Base-by-base conservation (phyloP, 1,139 yeast species). In the Hansenula sp. region DNA sequence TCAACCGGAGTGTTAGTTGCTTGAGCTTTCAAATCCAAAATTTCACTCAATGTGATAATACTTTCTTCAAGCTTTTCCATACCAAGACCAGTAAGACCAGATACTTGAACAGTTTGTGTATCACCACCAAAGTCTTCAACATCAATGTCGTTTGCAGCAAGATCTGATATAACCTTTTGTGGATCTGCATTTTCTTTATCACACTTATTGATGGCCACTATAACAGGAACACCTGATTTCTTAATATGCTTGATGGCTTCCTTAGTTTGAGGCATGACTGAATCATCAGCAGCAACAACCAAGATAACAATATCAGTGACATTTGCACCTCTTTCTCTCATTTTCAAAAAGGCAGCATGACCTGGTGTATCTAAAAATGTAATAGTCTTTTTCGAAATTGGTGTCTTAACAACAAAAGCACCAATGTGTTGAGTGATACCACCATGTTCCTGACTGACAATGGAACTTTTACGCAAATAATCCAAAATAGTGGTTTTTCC, bases 401-500 rank as follows among this genome's bases (percentile, higher is more conserved):
- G 90, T 0, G 96, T 77, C 13, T 71, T 68, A 20, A 92, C 95
- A 8, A 94, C 83, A 56, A 94, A 94, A 1, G 98, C 98, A 59
- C 98, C 98, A 45, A 92, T 92, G 59, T 90, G 97, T 60, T 92
- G 99, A 0, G 99, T 92, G 39, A 92, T 92, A 19, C 99, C 98
- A 37, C 99, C 99, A 60, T 82, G 87, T 57, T 92, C 99, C 32
- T 79, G 76, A 25, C 79, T 78, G 0, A 84, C 97, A 9, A 92
- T 78, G 0, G 89, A 77, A 0, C 96, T 82, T 51, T 87, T 88
- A 37, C 97, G 72, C 52, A 94, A 67, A 52, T 79, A 77, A 59
- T 94, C 98, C 44, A 92, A 71, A 48, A 92, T 83, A 0, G 98
- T 90, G 2, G 99, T 92, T 59, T 92, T 92, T 1, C 99, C 99